phyloP scores from a whole-genome alignment of 2,329 filamentous ascomycete genomes.

The Penicillium italicum region DNA sequence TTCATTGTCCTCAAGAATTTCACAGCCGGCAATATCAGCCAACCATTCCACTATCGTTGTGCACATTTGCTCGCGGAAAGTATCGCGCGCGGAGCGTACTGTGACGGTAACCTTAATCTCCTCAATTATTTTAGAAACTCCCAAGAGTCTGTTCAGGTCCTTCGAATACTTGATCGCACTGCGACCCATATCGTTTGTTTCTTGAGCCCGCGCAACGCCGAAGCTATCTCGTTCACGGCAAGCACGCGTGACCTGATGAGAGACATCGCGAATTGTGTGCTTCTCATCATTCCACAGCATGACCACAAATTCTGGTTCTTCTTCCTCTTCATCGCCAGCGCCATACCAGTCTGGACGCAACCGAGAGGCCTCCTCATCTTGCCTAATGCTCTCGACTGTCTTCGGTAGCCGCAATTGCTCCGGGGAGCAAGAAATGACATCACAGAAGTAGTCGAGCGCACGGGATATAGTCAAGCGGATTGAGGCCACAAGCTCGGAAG shows the following conservation, averaged over 20 bases:
- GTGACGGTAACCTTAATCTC: slow-evolving; percentile 96
- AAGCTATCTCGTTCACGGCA: slow-evolving; percentile 69
- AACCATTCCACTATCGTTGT: slow-evolving; percentile 97
- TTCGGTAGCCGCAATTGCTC: slow-evolving; percentile 88
- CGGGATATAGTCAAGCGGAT: slow-evolving; percentile 83
- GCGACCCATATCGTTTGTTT: slow-evolving; percentile 83
- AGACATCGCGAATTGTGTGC: slow-evolving; percentile 88
- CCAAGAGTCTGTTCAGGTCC: slow-evolving; percentile 69
- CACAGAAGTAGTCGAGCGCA: slow-evolving; percentile 90
- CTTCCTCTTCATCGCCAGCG: slow-evolving; percentile 57
- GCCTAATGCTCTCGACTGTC: slow-evolving; percentile 71
- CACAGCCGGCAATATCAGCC: slow-evolving; percentile 84
- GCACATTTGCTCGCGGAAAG: slow-evolving; percentile 97
- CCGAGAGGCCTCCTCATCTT: slow-evolving; percentile 77
- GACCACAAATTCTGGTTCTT: slow-evolving; percentile 73
- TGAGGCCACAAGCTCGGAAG: slow-evolving; percentile 69
- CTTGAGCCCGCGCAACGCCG: slow-evolving; percentile 72
- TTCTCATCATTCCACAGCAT: slow-evolving; percentile 99
- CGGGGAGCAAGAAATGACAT: slow-evolving; percentile 95
- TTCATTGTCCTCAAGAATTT: slow-evolving; percentile 72
- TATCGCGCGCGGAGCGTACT: slow-evolving; percentile 87
- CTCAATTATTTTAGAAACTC: slow-evolving; percentile 81
- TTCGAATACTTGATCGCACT: slow-evolving; percentile 75
- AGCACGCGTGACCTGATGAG: slow-evolving; percentile 83
- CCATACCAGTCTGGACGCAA: slow-evolving; percentile 72